Base-by-base conservation (phyloP, 306 rosid species). In the Cucurbita argyrosperma region DNA sequence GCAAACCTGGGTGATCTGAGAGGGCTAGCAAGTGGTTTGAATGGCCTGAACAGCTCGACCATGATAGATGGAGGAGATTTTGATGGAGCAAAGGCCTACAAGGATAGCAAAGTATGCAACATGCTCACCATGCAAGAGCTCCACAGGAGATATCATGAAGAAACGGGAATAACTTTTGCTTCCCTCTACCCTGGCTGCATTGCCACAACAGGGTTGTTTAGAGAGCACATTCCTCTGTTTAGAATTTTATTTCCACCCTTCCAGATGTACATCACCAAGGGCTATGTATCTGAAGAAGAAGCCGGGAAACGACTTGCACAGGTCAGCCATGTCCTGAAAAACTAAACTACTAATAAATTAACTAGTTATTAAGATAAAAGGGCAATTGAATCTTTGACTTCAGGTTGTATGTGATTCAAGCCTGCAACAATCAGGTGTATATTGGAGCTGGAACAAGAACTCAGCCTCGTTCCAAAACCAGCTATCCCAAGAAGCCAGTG, bases 31-130 rank as follows among this genome's bases (percentile, higher is more conserved):
- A 89, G 98, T 12, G 97, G 98, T 59, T 70, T 93, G 77, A 89
- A 74, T 16, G 97, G 97, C 46, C 87, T 89, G n/a, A 93, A 93
- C 92, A 86, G 87, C 78, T 90, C 98, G 8, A 14, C 92, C 70
- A 93, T 93, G 98, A 86, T 90, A 9, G 94, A 93, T 58, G 98
- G 98, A 56, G 97, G 96, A 71, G 88, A 77, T 15, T 93, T 90
- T 74, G 98, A 93, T 30, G 98, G 98, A 11, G 98, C 98, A 73
- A 93, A 93, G 85, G 98, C 98, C 15, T 93, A 90, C 87, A 93
- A 93, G 84, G 98, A 94, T 88, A 90, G 97, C 88, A 94, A 90
- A 83, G 97, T 94, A 40, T 94, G 97, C 85, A 90, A 94, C 60
- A 94, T 94, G 98, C 96, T 94, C 62, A 89, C 88, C 72, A 93